Percentiles rank a stretch among this genome's conserved stretches.
phyloP scores from a whole-genome alignment of 2,329 filamentous ascomycete genomes.

The Tolypocladium album region DNA sequence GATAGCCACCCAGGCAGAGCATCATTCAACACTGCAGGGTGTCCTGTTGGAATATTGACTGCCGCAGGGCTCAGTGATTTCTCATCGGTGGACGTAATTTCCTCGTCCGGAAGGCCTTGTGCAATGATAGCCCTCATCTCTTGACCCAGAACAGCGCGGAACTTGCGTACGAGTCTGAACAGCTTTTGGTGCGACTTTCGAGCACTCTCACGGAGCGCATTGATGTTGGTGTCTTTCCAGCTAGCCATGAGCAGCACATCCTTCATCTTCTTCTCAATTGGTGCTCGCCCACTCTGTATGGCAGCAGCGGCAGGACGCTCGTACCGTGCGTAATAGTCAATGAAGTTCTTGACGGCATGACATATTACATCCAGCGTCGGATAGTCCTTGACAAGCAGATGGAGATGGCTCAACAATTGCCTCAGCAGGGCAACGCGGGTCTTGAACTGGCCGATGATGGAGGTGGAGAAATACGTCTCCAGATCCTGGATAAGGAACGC shows the following conservation, averaged over 20 bases:
- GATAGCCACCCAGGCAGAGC: slow-evolving; percentile 26
- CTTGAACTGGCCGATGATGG: slow-evolving; percentile 71
- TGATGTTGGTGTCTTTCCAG: slow-evolving; percentile 97
- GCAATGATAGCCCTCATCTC: slow-evolving; percentile 57
- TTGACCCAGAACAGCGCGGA: slow-evolving; percentile 66
- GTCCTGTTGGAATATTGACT: slow-evolving; percentile 5
- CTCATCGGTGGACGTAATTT: slow-evolving; percentile 8
- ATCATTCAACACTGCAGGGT: slow-evolving; percentile 10
- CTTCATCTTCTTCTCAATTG: slow-evolving; percentile 85
- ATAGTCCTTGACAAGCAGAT: slow-evolving; percentile 48
- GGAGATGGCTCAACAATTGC: slow-evolving; percentile 54
- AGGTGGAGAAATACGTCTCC: slow-evolving; percentile 66
- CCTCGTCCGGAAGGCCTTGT: slow-evolving; percentile 46
- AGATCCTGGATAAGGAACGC: slow-evolving; percentile 64
- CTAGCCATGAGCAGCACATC: slow-evolving; percentile 88
- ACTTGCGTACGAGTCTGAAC: slow-evolving; percentile 85
- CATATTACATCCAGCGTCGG: slow-evolving; percentile 46
- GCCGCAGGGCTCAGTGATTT: background rate
- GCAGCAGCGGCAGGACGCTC: slow-evolving; percentile 52
- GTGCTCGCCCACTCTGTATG: slow-evolving; percentile 55
- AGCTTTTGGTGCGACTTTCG: slow-evolving; percentile 84
- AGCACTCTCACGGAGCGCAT: slow-evolving; percentile 78
- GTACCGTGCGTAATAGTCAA: slow-evolving; percentile 65
- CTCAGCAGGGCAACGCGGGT: slow-evolving; percentile 61
- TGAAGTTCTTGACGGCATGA: slow-evolving; percentile 63